Base-by-base conservation (phyloP, 2,329 filamentous ascomycete species). In the Ophiognomonia clavigignenti-juglandacearum region DNA sequence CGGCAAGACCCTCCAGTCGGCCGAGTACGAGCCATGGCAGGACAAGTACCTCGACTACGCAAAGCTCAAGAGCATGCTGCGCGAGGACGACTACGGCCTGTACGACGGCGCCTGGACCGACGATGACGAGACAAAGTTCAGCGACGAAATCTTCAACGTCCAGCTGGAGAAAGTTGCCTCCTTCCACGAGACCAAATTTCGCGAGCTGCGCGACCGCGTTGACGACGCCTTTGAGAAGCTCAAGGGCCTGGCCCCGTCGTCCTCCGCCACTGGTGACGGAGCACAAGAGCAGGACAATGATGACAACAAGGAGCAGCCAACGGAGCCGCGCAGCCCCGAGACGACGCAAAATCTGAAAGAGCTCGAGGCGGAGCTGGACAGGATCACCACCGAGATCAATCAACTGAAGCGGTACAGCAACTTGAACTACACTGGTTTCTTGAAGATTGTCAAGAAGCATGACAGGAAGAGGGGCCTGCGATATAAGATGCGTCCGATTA, bases 381-480 rank as follows among this genome's bases (percentile, higher is more conserved):
- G 71, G 45, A 93, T 97, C 66, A 93, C 88, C 27, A 88, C 88
- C 63, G 89, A 96, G 67, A 84, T 95, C 61, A 92, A 86, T 64
- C 88, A 95, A 72, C 78, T 98, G 57, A 93, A 96, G 69, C 93
- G 88, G 66, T 98, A 93, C 70, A 93, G 89, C 67, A 87, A 85
- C 54, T 85, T 96, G 71, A 98, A 98, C 71, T 98, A 96, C 68
- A 96, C 93, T 6, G 93, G 90, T 39, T 96, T 97, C 68, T 78
- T 96, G 62, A 98, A 98, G 75, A 95, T 95, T 39, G 90, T 90
- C 47, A 98, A 98, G 82, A 98, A 98, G 72, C 93, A 98, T 69
- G 93, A 98, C 68, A 87, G 93, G 56, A 95, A 92, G 71, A 80
- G 92, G 56, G 91, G 91, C 47, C 78, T 83, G 55, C 78, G 83